Base-by-base conservation (phyloP, 2,329 filamentous ascomycete genomes). In the Alternaria infectoria region DNA sequence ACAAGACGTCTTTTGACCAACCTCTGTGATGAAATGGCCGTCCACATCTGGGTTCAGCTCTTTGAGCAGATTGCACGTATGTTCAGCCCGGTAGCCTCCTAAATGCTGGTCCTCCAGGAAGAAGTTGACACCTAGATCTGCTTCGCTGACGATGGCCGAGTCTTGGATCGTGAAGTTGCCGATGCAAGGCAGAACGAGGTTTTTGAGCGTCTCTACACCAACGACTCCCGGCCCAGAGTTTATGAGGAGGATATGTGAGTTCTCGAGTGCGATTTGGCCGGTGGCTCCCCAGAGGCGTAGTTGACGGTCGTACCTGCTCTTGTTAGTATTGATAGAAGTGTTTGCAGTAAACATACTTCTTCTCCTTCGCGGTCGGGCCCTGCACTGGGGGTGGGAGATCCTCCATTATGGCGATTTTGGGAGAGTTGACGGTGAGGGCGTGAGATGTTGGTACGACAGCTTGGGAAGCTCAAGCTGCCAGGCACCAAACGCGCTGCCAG, bases 81-180 rank as follows among this genome's bases (percentile, higher is more conserved):
- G 90, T 77, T 93, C 87, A 2, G 95, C 93, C 69, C 96, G 89
- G 25, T 89, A 89, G 73, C 89, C 90, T 57, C 93, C 94, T 40
- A 97, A 78, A 68, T 89, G 91, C 52, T 86, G 83, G 71, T 96
- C 89, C 65, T 97, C 93, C 0, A 99, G 85, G 75, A 99, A 99
- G 85, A 99, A 99, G 81, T 99, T 99, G 66, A 97, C 91, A 5
- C 96, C 96, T 44, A 99, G 84, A 74, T 99, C 96, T 45, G 89
- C 85, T 70, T 97, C 90, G 1, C 84, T 85, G n/a, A 99, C 94
- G 3, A 86, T 79, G 1, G 89, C 87, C 7, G 91, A 89, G 74
- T 99, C 96, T 56, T 91, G 90, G 65, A 99, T 97, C 1, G 93
- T 96, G 79, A 97, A 99, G 25, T 89, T 88, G 9, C 96, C 96